Evolutionary conservation across 1,139 yeast species (phyloP).

Genomic region (Saccharomyces pastorianus): DNA sequence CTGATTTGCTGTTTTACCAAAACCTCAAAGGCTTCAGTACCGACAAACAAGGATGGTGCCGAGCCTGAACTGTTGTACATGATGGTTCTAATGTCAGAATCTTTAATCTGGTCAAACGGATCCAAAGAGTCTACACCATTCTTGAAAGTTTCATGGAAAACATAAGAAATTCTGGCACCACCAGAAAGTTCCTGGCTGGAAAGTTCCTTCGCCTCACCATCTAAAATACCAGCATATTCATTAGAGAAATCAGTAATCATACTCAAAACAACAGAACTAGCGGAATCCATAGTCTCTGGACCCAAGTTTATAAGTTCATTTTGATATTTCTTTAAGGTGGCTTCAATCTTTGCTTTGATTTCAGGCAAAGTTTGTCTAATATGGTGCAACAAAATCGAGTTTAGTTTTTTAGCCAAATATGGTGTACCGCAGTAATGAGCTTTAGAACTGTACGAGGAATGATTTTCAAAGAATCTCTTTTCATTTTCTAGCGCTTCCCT

Average conservation of each 20-base stretch:
- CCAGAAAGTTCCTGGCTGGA: constrained; percentile 82
- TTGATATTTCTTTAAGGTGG: constrained; percentile 74
- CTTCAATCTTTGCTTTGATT: constrained; percentile 82
- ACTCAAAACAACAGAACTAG: constrained; percentile 80
- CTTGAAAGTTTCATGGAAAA: constrained; percentile 91
- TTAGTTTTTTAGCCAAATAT: constrained; percentile 85
- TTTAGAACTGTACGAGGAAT: constrained; percentile 72
- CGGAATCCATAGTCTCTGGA: constrained; percentile 77
- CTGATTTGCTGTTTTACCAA: constrained; percentile 90
- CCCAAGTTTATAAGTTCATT: constrained; percentile 70
- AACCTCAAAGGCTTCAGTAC: constrained; percentile 95
- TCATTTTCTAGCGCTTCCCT: constrained; percentile 84
- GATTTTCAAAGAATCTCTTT: constrained; percentile 63
- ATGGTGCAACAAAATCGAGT: constrained; percentile 83
- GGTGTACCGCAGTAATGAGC: constrained; percentile 95
- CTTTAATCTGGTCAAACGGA: constrained; percentile 96
- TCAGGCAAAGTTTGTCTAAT: constrained; percentile 94
- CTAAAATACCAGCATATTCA: constrained; percentile 84
- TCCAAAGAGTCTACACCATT: constrained; percentile 89
- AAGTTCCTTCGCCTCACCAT: constrained; percentile 89
- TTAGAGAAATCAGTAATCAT: constrained; percentile 89
- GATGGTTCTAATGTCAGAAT: constrained; percentile 93
- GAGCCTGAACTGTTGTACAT: constrained; percentile 96
- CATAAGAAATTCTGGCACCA: constrained; percentile 97
- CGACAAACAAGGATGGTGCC: constrained; percentile 95